Conservation (phyloP, 352 stramenopile genomes). For the Pythium aphanidermatum region DNA sequence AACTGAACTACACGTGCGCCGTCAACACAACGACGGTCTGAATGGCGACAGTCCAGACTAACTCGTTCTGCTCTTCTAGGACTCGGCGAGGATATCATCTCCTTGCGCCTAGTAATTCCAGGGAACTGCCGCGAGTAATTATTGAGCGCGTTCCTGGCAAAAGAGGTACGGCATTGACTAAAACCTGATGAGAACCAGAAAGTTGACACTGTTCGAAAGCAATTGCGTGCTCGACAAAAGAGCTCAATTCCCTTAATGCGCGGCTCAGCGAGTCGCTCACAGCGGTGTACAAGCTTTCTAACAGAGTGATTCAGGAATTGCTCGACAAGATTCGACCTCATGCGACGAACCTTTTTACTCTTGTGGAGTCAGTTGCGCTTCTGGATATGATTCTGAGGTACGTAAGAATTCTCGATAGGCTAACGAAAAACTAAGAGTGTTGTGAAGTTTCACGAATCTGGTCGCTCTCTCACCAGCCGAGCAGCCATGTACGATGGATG, state of each 20-base stretch:
- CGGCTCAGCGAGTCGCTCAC: constrained; percentile 75
- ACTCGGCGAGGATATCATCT: constrained; percentile 71
- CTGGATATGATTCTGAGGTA: constrained; percentile 91
- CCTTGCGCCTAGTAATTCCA: constrained; percentile 41
- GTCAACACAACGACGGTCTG: background rate
- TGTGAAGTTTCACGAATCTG: constrained; percentile 80
- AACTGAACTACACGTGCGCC: constrained; percentile 73
- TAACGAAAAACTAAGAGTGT: background rate
- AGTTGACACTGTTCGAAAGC: constrained; percentile 26
- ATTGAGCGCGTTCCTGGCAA: constrained; percentile 62
- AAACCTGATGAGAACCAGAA: background rate
- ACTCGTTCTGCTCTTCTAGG: constrained; percentile 17
- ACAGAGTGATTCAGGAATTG: constrained; percentile 77
- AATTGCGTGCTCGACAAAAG: constrained; percentile 84
- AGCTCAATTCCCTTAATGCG: constrained; percentile 80
- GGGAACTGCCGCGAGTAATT: constrained; percentile 47
- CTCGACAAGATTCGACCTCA: constrained; percentile 72
- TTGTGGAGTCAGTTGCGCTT: constrained; percentile 86
- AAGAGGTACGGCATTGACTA: constrained; percentile 31
- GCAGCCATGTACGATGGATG: constrained; percentile 50
- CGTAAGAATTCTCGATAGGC: background rate
- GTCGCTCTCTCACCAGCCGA: constrained; percentile 69
- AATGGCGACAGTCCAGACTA: background rate
- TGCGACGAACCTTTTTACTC: constrained; percentile 72
- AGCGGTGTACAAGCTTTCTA: constrained; percentile 87